Conservation (phyloP, 768 basidiomycete species). For the Obba rivulosa region DNA sequence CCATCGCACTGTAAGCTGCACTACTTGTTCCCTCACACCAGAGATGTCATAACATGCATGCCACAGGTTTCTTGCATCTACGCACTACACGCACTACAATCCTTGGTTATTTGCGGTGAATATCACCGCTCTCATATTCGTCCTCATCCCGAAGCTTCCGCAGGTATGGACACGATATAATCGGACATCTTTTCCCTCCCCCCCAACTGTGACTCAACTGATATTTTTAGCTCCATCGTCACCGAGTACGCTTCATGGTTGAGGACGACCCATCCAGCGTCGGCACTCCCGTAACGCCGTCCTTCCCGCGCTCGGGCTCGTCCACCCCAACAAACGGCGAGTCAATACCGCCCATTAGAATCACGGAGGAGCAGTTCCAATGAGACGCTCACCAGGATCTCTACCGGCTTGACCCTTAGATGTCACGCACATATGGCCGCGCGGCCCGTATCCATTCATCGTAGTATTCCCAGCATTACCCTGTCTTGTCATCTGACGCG, state of each 20-base stretch:
- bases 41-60: conserved; percentile 10
- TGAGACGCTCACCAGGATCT: conserved; percentile 10
- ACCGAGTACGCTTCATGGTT: conserved; percentile 73
- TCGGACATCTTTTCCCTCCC: conserved; percentile 2
- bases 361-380: conserved; percentile 46
- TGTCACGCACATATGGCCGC: too few species aligned
- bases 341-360: conserved; percentile 16
- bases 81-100: conserved; percentile 97
- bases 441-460: neutral
- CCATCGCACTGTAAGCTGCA: conserved; percentile 74
- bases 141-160: conserved; percentile 94
- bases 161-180: conserved; percentile 46
- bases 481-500: neutral
- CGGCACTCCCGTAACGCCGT: conserved; percentile 59
- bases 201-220: conserved; percentile 6
- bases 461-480: neutral
- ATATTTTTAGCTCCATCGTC: conserved; percentile 63
- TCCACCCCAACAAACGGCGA: conserved; percentile 25
- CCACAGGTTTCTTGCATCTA: conserved; percentile 87
- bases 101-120: conserved; percentile 92
- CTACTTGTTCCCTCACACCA: conserved; percentile 2
- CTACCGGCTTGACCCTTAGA: neutral
- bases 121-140: conserved; percentile 71
- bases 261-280: conserved; percentile 55
- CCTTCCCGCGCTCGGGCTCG: conserved; percentile 52